A percentile compares a stretch with the other conserved stretches of the same genome.
Evolutionary conservation across 2,329 filamentous ascomycete species (phyloP).

Genomic region (Claviceps sp.): DNA sequence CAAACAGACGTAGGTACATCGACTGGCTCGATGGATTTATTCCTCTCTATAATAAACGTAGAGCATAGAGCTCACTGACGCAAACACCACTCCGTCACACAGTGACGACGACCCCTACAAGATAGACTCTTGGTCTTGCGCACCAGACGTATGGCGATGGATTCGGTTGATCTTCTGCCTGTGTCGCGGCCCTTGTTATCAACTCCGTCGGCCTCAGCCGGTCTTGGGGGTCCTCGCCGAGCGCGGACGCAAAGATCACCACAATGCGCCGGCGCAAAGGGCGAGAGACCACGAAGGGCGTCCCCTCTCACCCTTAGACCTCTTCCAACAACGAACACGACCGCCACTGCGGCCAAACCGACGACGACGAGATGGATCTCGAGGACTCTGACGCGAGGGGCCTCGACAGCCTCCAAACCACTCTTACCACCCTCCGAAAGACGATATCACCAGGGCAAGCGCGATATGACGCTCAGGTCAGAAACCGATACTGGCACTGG

Average conservation of each 20-base stretch:
- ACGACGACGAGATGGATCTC: slow-evolving; percentile 4
- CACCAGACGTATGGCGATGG: slow-evolving; percentile 9
- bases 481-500: slow-evolving; percentile 41
- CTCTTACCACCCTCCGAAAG: slow-evolving; percentile 34
- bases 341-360: slow-evolving; percentile 5
- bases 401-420: slow-evolving; percentile 18
- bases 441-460: slow-evolving; percentile 27
- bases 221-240: background rate
- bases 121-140: slow-evolving; percentile 6
- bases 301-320: background rate
- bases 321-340: slow-evolving; percentile 4
- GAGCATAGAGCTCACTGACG: background rate
- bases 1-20: background rate
- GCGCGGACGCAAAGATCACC: slow-evolving; percentile 5
- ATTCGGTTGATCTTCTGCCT: slow-evolving; percentile 10
- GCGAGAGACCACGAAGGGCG: slow-evolving; percentile 4
- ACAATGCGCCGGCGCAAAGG: slow-evolving; percentile 1
- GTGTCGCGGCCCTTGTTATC: slow-evolving; percentile 8
- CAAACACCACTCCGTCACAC: background rate
- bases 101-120: slow-evolving; percentile 5
- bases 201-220: slow-evolving; percentile 1
- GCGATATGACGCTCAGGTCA: slow-evolving; percentile 28
- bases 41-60: background rate
- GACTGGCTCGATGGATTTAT: background rate
- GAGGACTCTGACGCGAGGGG: slow-evolving; percentile 8